phyloP scores from a whole-genome alignment of 306 rosid species.

The Betula pendula region DNA sequence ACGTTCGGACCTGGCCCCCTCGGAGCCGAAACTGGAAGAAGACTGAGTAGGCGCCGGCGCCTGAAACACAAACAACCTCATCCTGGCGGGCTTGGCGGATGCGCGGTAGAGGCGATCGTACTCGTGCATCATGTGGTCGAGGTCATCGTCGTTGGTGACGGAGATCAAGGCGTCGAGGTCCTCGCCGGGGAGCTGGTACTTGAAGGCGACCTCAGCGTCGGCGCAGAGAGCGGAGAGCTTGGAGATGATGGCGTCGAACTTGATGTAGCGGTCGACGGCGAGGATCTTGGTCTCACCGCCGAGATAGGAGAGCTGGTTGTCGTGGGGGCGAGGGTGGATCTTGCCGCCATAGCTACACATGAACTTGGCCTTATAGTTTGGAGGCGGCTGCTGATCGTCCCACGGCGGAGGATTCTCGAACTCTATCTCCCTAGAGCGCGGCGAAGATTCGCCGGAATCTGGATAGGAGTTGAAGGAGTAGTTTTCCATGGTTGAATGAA shows the following conservation, averaged over 20 bases:
- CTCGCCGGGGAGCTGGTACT: constrained; percentile 97
- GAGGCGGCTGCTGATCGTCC: constrained; percentile 63
- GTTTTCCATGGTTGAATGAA: constrained; percentile 53
- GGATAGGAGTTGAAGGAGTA: constrained; percentile 69
- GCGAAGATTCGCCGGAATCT: constrained; percentile 87
- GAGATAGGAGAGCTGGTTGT: constrained; percentile 79
- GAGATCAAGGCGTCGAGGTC: constrained; percentile 93
- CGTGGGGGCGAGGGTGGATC: constrained; percentile 91
- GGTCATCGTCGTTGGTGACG: constrained; percentile 87
- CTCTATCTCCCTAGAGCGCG: constrained; percentile 82
- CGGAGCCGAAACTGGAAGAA: constrained; percentile 40
- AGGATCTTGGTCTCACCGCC: constrained; percentile 96
- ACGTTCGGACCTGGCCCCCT: constrained; percentile 39
- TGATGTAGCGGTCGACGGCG: constrained; percentile 73
- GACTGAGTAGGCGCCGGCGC: constrained; percentile 5
- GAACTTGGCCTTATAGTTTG: constrained; percentile 71
- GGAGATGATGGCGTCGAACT: constrained; percentile 52
- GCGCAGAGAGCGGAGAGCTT: constrained; percentile 65
- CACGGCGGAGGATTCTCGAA: constrained; percentile 87
- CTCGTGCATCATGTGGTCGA: constrained; percentile 97
- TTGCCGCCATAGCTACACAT: constrained; percentile 97
- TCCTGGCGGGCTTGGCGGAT: constrained; percentile 66
- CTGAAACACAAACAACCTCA: constrained; percentile 72
- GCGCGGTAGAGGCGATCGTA: constrained; percentile 83
- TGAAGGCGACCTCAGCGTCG: constrained; percentile 60